phyloP scores from a whole-genome alignment of 1,284 basidiomycete species.

The Tylopilus orsonianus region DNA sequence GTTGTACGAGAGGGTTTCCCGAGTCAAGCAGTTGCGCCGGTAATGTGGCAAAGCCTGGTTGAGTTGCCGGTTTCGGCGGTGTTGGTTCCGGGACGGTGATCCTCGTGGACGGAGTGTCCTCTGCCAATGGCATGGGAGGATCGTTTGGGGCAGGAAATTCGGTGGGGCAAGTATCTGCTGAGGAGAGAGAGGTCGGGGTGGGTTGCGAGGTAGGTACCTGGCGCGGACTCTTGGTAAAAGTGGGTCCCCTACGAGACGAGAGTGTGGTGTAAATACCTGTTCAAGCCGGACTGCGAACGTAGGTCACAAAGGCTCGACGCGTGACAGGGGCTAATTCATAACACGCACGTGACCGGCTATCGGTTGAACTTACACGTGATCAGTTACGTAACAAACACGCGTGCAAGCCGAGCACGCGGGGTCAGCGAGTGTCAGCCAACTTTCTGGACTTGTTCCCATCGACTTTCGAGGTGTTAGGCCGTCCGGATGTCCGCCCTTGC shows the following conservation, averaged over 20 bases:
- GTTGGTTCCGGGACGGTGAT: not conserved
- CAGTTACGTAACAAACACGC: slow-evolving; percentile 33
- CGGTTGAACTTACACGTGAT: slow-evolving; percentile 34
- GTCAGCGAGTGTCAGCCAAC: slow-evolving; percentile 23
- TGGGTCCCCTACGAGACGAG: slow-evolving; percentile 1
- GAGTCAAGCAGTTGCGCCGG: not conserved
- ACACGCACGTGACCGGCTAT: slow-evolving; percentile 22
- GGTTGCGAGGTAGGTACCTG: slow-evolving; percentile 4
- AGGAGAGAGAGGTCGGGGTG: not conserved
- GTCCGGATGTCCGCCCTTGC: slow-evolving; percentile 29
- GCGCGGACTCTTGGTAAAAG: slow-evolving; percentile 1
- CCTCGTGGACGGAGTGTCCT: not conserved
- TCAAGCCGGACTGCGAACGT: slow-evolving; percentile 3
- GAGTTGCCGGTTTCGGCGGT: not conserved
- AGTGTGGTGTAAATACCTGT: not conserved
- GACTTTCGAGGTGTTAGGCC: slow-evolving; percentile 39
- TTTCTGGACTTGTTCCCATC: too few species aligned
- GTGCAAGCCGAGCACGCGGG: slow-evolving; percentile 14
- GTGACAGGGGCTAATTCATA: slow-evolving; percentile 28
- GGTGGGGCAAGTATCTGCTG: slow-evolving; percentile 2
- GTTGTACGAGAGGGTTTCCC: not conserved
- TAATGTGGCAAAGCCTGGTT: not conserved
- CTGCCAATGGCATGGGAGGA: not conserved
- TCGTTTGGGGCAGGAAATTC: not conserved
- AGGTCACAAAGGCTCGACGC: not conserved